phyloP scores from a whole-genome alignment of 1,139 yeast species.

The Suhomyces chickasaworum region DNA sequence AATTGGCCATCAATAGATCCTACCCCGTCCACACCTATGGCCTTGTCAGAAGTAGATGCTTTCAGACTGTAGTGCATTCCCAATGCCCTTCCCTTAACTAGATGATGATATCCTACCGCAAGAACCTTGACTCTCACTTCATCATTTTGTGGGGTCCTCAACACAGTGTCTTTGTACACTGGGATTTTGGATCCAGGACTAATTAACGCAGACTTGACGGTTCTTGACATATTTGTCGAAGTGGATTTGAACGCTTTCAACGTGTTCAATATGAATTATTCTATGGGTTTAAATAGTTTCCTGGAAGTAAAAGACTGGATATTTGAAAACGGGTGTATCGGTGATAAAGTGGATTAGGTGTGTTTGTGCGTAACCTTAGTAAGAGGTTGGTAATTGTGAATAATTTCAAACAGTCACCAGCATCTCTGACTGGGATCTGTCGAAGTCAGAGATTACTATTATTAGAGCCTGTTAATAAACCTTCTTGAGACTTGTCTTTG shows the following conservation, averaged over 20 bases:
- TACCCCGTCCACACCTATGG: conserved; percentile 21
- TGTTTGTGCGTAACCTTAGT: neutral
- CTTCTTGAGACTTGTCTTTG: too few species aligned
- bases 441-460: too few species aligned
- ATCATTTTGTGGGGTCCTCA: conserved; percentile 14
- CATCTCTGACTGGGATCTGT: too few species aligned
- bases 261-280: neutral
- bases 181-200: conserved; percentile 7
- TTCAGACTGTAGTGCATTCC: conserved; percentile 20
- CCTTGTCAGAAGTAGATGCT: conserved; percentile 5
- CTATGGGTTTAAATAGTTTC: neutral
- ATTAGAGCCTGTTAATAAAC: too few species aligned
- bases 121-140: conserved; percentile 20
- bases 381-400: neutral
- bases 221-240: conserved; percentile 1
- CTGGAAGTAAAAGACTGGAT: neutral
- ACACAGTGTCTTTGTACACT: conserved; percentile 9
- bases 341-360: neutral
- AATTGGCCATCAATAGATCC: conserved; percentile 17
- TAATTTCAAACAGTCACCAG: neutral
- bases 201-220: conserved; percentile 3
- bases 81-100: conserved; percentile 21
- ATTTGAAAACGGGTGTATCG: neutral
- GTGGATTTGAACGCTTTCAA: neutral
- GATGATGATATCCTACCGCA: conserved; percentile 22